Evolutionary conservation across 371 early-diverging fungal genomes (phyloP).

Genomic region (Mortierella sp.): DNA sequence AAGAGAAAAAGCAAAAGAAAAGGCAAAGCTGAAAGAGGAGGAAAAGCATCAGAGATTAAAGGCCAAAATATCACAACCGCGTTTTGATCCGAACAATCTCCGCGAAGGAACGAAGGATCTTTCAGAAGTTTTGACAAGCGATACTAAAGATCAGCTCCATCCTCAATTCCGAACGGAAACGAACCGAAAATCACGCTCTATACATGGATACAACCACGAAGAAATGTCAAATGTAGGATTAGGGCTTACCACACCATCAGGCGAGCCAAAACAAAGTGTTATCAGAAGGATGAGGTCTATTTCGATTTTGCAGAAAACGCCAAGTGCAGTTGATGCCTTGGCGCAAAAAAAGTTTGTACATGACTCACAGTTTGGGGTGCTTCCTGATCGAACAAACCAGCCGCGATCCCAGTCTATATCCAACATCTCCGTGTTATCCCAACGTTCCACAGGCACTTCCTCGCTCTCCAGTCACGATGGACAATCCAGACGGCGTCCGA

Average conservation of each 20-base stretch:
- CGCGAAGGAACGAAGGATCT: conserved; percentile 15
- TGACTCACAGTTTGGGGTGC: neutral
- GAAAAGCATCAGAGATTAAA: conserved; percentile 42
- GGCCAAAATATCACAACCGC: conserved; percentile 34
- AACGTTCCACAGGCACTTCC: conserved; percentile 17
- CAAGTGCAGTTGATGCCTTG: conserved; percentile 11
- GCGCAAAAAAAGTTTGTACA: conserved; percentile 9
- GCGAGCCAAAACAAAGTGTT: conserved; percentile 20
- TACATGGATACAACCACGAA: conserved; percentile 27
- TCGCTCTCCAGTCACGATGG: conserved; percentile 12
- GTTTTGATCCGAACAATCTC: conserved; percentile 19
- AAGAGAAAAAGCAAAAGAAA: conserved; percentile 36
- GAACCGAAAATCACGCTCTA: conserved; percentile 24
- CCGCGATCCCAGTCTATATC: conserved; percentile 38
- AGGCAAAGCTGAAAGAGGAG: conserved; percentile 25
- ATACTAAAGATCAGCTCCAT: neutral
- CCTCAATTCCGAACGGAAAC: neutral
- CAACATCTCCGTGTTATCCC: conserved; percentile 20
- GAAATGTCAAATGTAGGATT: conserved; percentile 9
- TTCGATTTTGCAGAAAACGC: conserved; percentile 27
- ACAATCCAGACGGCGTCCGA: neutral
- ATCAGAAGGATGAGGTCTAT: conserved; percentile 26
- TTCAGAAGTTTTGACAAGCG: neutral
- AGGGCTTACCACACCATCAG: conserved; percentile 4
- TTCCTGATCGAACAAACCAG: conserved; percentile 18